Base-by-base conservation (phyloP, 2,329 filamentous ascomycete species). In the Cercospora sojina region DNA sequence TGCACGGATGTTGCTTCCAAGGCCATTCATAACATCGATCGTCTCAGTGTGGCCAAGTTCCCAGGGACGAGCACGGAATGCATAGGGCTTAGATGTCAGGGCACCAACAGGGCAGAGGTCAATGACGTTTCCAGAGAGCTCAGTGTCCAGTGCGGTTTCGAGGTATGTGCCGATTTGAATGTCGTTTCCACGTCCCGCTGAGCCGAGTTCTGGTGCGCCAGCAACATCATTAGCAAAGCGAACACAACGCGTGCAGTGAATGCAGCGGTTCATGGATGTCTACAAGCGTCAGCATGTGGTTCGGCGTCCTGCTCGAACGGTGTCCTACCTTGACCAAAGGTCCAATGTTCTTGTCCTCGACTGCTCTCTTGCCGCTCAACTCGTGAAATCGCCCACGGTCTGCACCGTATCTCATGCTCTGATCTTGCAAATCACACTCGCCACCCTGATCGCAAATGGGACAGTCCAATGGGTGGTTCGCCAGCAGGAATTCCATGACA, bases 221-320 rank as follows among this genome's bases (percentile, higher is more conserved):
- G 95, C 95, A 76, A 99, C 86, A 77, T 99, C 95, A 82, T 98
- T 99, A 79, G 95, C 91, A 81, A 99, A 99, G 77, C 95, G 93
- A 74, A 99, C 88, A 82, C 95, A 99, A 77, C 95, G 89, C 70
- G 95, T 99, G 86, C 95, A 99, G 85, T 99, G 95, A 77, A 99
- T 99, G 82, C 95, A 99, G 79, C 95, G 88, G 86, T 99, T 99
- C 95, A 99, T 99, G 59, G 95, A 99, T 3, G 95, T 99, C 88
- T 84, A 68, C 4, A 35, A 12, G n/a, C 60, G 64, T 74, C 67
- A 74, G 71, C 57, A 41, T 38, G 12, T 47, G 55, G 5, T 27
- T 23, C 12, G 18, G 43, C 10, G 9, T 10, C 56, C 23, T 29
- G 31, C 18, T 38, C 35, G 62, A 43, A 23, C 29, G 5, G 29